Evolutionary conservation across 768 basidiomycete species (phyloP).

Genomic region (Pleurotus pulmonarius): DNA sequence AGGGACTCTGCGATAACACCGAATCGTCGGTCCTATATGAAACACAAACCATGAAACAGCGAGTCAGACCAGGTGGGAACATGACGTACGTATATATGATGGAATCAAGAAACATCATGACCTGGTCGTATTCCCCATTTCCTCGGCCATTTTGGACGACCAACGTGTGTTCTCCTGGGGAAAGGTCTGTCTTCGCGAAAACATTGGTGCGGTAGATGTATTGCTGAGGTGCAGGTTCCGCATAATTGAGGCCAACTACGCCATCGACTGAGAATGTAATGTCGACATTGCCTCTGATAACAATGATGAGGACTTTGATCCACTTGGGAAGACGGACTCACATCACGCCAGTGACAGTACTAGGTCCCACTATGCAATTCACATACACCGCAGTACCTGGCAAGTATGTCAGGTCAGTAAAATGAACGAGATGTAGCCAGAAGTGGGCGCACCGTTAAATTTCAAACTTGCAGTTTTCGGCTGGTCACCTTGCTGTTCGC

Average conservation of each 20-base stretch:
- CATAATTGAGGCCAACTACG: neutral
- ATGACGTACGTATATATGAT: slow-evolving; percentile 6
- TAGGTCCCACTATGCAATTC: slow-evolving; percentile 1
- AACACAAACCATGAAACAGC: neutral
- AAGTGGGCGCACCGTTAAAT: neutral
- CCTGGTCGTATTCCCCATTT: neutral
- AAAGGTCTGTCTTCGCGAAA: neutral
- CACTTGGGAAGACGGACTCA: neutral
- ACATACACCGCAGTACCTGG: slow-evolving; percentile 5
- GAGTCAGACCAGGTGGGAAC: neutral
- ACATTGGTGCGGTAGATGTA: neutral
- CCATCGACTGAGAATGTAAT: slow-evolving; percentile 4
- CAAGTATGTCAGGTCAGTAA: neutral
- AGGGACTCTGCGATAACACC: neutral
- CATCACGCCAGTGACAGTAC: slow-evolving; percentile 1
- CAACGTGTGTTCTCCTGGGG: neutral
- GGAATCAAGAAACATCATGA: slow-evolving; percentile 7
- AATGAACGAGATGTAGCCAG: too few relatives aligned
- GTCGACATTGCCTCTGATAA: slow-evolving; percentile 1
- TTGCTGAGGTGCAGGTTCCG: neutral
- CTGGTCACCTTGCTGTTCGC: neutral
- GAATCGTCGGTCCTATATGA: neutral
- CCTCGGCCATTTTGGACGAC: neutral
- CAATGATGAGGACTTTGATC: neutral
- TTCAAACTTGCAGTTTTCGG: neutral